Evolutionary conservation across 441 rosid genomes (phyloP).

Genomic region (Iberis amara): DNA sequence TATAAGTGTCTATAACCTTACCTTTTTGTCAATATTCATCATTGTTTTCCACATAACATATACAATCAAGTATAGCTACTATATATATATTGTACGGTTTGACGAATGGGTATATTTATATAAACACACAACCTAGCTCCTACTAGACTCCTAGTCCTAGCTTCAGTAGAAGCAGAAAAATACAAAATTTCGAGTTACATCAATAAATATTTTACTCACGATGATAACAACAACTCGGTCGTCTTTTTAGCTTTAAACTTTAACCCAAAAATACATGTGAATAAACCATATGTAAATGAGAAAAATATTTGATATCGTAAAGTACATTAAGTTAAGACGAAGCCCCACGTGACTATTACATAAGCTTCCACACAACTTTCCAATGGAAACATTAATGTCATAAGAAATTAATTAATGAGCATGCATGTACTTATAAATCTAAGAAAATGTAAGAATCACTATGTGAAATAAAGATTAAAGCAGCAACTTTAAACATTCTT

Average conservation of each 20-base stretch:
- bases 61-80: not conserved
- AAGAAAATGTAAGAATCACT: constrained; percentile 3
- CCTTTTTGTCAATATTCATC: not conserved
- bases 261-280: constrained; percentile 4
- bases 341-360: constrained; percentile 15
- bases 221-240: constrained; percentile 30
- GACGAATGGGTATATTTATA: constrained; percentile 1
- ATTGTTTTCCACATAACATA: not conserved
- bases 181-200: constrained; percentile 31
- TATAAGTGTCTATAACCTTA: constrained; percentile 1
- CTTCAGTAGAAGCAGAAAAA: constrained; percentile 29
- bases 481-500: constrained; percentile 33
- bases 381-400: no score
- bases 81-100: constrained; percentile 8
- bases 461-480: constrained; percentile 9
- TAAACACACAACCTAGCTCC: constrained; percentile 13
- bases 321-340: constrained; percentile 18
- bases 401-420: no score
- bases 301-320: constrained; percentile 5
- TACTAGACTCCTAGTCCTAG: constrained; percentile 27
- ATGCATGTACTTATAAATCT: constrained; percentile 17
- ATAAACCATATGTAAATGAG: not conserved
- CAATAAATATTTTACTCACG: constrained; percentile 23
- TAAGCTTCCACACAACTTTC: no score
- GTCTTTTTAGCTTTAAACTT: constrained; percentile 2